Conservation (phyloP, 331 rosid genomes). For the Malus hybrid region DNA sequence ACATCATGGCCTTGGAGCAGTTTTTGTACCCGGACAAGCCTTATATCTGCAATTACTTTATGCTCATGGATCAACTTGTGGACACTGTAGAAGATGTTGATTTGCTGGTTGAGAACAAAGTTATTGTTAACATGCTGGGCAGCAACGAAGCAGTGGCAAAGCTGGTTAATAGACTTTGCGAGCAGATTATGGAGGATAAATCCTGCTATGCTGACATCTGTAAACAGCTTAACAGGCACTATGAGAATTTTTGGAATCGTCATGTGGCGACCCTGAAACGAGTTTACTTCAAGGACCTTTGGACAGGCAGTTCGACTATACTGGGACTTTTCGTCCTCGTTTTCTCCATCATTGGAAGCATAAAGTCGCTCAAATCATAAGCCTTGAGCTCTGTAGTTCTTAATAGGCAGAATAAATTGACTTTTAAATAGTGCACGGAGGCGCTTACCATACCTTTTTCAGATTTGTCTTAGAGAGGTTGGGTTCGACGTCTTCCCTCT, state of each 20-base stretch:
- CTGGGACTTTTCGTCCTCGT: not conserved
- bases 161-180: not conserved
- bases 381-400: not conserved
- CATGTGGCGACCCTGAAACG: conserved; percentile 1
- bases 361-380: not conserved
- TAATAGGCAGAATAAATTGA: not conserved
- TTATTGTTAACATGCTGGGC: conserved; percentile 1
- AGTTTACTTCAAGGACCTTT: conserved; percentile 22
- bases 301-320: conserved; percentile 20
- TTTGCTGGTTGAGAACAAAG: not conserved
- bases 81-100: conserved; percentile 3
- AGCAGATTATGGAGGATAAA: not conserved
- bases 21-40: conserved; percentile 1
- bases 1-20: conserved; percentile 37
- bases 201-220: not conserved
- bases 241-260: not conserved
- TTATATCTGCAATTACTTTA: conserved; percentile 30
- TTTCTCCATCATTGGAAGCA: conserved; percentile 4
- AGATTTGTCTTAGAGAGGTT: too few relatives aligned
- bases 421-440: too few relatives aligned
- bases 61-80: conserved; percentile 28
- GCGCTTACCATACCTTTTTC: too few relatives aligned
- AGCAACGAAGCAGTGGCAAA: not conserved
- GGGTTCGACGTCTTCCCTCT: too few relatives aligned
- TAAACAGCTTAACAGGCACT: not conserved